These are phyloP conservation scores for Penicillium paneum DNA, from an alignment of 2,329 filamentous ascomycete genomes.

Conservation along the genomic window DNA sequence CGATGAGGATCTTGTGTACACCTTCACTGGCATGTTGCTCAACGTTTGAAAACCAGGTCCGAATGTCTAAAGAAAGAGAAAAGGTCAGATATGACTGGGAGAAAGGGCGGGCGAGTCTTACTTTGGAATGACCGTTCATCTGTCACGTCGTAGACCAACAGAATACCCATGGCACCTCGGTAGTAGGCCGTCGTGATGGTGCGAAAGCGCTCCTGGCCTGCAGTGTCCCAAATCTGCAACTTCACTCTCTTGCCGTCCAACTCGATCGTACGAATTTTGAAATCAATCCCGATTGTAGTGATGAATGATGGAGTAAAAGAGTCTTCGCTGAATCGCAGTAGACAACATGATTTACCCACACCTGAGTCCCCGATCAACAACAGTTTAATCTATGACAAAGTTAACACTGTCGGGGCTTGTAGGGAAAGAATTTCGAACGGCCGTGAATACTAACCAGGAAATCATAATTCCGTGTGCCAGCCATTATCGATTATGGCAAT, in stretches of 20 bases:
- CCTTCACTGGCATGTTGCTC: constrained; percentile 97
- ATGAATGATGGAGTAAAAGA: constrained; percentile 97
- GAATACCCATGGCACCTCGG: constrained; percentile 94
- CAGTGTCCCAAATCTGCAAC: constrained; percentile 99
- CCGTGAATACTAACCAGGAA: constrained; percentile 70
- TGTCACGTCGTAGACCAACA: constrained; percentile 97
- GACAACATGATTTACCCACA: constrained; percentile 95
- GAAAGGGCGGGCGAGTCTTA: constrained; percentile 48
- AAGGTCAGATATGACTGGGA: not conserved
- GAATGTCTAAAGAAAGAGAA: constrained; percentile 66
- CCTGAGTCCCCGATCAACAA: constrained; percentile 95
- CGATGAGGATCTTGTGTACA: constrained; percentile 99
- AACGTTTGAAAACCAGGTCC: constrained; percentile 99
- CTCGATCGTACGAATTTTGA: constrained; percentile 99
- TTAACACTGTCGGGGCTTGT: not conserved
- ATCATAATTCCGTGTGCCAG: constrained; percentile 97
- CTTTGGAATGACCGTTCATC: constrained; percentile 95
- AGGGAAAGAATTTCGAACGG: not conserved
- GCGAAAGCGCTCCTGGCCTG: constrained; percentile 95
- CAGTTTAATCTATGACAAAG: constrained; percentile 74
- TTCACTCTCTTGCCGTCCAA: constrained; percentile 98
- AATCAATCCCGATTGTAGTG: constrained; percentile 99
- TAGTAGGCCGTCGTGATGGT: constrained; percentile 99
- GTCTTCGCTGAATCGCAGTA: constrained; percentile 95
- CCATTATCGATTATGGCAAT: constrained; percentile 59